Evolutionary conservation across 1,284 basidiomycete species (phyloP).

Genomic region (Meira nashicola): DNA sequence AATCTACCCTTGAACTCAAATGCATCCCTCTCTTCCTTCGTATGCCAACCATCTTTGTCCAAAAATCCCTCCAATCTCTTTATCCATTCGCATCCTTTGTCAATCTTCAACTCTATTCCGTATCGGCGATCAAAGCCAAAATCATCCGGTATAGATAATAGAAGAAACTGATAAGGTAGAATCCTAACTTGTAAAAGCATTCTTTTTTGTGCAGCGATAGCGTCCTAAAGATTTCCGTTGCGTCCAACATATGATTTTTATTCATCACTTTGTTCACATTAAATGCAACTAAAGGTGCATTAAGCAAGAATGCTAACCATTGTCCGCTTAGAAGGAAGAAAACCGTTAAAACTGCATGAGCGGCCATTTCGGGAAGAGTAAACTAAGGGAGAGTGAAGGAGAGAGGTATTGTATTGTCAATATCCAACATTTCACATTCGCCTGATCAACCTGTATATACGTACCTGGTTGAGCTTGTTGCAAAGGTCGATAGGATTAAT

Average conservation of each 20-base stretch:
- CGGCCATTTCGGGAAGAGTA: slow-evolving; percentile 90
- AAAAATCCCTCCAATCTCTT: not conserved
- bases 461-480: slow-evolving; percentile 96
- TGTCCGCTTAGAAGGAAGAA: slow-evolving; percentile 69
- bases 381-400: slow-evolving; percentile 62
- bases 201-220: slow-evolving; percentile 88
- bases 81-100: not conserved
- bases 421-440: too few relatives aligned
- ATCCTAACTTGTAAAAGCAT: slow-evolving; percentile 60
- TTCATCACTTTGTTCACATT: slow-evolving; percentile 93
- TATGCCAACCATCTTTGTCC: not conserved
- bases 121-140: slow-evolving; percentile 8
- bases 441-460: slow-evolving; percentile 15
- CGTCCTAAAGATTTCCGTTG: slow-evolving; percentile 97
- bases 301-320: slow-evolving; percentile 89
- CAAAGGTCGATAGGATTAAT: slow-evolving; percentile 99
- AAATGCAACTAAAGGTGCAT: slow-evolving; percentile 80
- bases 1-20: not conserved
- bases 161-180: slow-evolving; percentile 52
- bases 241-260: slow-evolving; percentile 97
- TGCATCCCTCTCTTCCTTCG: not conserved
- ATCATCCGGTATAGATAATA: slow-evolving; percentile 47
- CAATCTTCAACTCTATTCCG: not conserved
- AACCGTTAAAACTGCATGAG: slow-evolving; percentile 75
- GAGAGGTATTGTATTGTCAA: not conserved